phyloP scores from a whole-genome alignment of 2,329 filamentous ascomycete species.

The Colletotrichum euphorbiae region DNA sequence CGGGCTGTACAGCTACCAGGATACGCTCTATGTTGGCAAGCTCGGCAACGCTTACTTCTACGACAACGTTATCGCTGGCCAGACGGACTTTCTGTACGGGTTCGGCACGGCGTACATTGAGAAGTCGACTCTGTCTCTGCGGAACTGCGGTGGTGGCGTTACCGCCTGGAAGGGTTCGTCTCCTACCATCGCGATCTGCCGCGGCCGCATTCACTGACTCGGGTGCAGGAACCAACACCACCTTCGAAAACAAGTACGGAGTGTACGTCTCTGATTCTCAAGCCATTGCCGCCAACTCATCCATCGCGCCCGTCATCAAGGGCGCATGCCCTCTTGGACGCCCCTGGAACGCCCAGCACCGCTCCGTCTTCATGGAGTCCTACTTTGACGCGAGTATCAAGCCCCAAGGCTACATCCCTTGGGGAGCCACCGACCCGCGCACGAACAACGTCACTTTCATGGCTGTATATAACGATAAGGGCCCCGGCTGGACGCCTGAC shows the following conservation, averaged over 20 bases:
- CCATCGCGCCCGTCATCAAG: constrained; percentile 49
- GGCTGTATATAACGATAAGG: constrained; percentile 65
- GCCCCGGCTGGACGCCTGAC: constrained; percentile 65
- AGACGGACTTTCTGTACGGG: constrained; percentile 77
- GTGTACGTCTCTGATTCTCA: constrained; percentile 70
- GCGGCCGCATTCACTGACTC: constrained; percentile 4
- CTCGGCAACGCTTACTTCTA: constrained; percentile 73
- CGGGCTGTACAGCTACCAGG: constrained; percentile 75
- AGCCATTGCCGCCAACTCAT: constrained; percentile 65
- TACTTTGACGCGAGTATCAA: constrained; percentile 67
- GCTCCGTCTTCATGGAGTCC: constrained; percentile 66
- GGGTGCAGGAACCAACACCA: constrained; percentile 64
- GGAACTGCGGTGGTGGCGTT: constrained; percentile 73
- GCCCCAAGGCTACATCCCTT: constrained; percentile 66
- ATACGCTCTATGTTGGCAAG: constrained; percentile 60
- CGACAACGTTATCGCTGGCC: constrained; percentile 68
- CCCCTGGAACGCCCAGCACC: constrained; percentile 71
- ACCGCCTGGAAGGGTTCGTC: constrained; percentile 73
- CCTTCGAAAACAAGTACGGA: constrained; percentile 74
- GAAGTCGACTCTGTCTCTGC: constrained; percentile 63
- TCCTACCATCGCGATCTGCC: neutral
- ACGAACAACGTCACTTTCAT: constrained; percentile 62
- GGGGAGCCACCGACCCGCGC: constrained; percentile 55
- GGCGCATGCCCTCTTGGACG: constrained; percentile 68
- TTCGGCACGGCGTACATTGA: constrained; percentile 74